phyloP scores from a whole-genome alignment of 352 stramenopile genomes.

The Phytophthora ramorum region DNA sequence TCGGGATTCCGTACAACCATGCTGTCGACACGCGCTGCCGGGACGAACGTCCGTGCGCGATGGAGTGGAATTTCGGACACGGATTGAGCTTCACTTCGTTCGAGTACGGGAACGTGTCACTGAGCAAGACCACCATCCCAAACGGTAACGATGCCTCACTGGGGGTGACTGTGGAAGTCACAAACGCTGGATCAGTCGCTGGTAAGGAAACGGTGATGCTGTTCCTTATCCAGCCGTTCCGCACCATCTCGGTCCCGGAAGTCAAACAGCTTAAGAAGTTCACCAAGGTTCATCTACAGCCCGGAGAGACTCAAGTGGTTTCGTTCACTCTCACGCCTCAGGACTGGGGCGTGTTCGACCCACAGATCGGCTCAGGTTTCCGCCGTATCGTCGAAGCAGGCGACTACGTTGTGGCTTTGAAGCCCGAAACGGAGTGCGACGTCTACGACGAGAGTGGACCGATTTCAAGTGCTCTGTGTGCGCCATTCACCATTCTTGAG shows the following conservation, averaged over 20 bases:
- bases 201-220: slow-evolving; percentile 86
- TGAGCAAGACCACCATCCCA: slow-evolving; percentile 48
- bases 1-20: slow-evolving; percentile 81
- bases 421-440: slow-evolving; percentile 77
- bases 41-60: slow-evolving; percentile 45
- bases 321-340: slow-evolving; percentile 49
- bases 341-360: slow-evolving; percentile 69
- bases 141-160: slow-evolving; percentile 33
- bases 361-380: slow-evolving; percentile 67
- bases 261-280: slow-evolving; percentile 87
- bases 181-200: slow-evolving; percentile 59
- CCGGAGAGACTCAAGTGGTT: slow-evolving; percentile 46
- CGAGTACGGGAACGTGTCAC: slow-evolving; percentile 48
- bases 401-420: slow-evolving; percentile 72
- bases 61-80: slow-evolving; percentile 73
- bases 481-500: slow-evolving; percentile 50
- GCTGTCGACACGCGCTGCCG: slow-evolving; percentile 54
- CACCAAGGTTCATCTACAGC: slow-evolving; percentile 67
- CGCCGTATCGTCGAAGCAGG: slow-evolving; percentile 59
- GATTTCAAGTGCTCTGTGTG: slow-evolving; percentile 48
- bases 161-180: slow-evolving; percentile 63
- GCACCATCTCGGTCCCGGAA: slow-evolving; percentile 68
- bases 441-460: slow-evolving; percentile 45
- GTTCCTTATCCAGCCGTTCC: slow-evolving; percentile 77
- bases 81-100: slow-evolving; percentile 79